Base-by-base conservation (phyloP, 306 rosid species). In the Psophocarpus tetragonolobus region DNA sequence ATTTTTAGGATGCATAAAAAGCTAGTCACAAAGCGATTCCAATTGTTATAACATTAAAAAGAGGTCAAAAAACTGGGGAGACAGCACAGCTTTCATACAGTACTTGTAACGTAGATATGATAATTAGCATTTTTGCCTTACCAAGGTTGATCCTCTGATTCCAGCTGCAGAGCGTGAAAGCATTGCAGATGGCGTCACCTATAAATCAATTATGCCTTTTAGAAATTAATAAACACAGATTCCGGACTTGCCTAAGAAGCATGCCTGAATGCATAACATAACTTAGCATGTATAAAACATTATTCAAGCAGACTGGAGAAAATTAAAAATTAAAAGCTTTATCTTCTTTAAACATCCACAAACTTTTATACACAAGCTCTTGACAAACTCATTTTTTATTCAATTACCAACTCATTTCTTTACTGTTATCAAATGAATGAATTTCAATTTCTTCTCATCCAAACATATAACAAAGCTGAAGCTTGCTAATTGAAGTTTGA, bases 161-260 rank as follows among this genome's bases (percentile, higher is more conserved):
- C 97, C 98, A 77, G 96, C 97, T 14, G 92, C 90, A 70, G 96
- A 77, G 24, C 98, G 97, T 9, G 98, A 94, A 73, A 94, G 97
- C 93, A 92, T 85, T 11, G 97, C 97, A 84, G 78, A 89, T 30
- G 95, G 94, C 58, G 98, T 94, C 84, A 94, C 98, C 98, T 94
- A 85, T n/a, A 32, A 70, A 77, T 42, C 51, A 67, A 60, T 26
- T 39, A 53, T 74, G 33, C n/a, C 53, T 26, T 32, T 30, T 23
- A 66, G 39, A 66, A 67, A 23, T 56, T 71, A 67, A 30, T 41
- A 39, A 23, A 56, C 9, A n/a, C 65, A 21, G 27, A 36, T 24
- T 77, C 36, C 20, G 4, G 24, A 54, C 67, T 30, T 27, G 20
- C 47, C 63, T 36, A 36, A 71, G 79, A 75, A 68, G 65, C 61